These are phyloP conservation scores for Irpex lacteus DNA, from an alignment of 1,284 basidiomycete genomes.

Conservation along the genomic window DNA sequence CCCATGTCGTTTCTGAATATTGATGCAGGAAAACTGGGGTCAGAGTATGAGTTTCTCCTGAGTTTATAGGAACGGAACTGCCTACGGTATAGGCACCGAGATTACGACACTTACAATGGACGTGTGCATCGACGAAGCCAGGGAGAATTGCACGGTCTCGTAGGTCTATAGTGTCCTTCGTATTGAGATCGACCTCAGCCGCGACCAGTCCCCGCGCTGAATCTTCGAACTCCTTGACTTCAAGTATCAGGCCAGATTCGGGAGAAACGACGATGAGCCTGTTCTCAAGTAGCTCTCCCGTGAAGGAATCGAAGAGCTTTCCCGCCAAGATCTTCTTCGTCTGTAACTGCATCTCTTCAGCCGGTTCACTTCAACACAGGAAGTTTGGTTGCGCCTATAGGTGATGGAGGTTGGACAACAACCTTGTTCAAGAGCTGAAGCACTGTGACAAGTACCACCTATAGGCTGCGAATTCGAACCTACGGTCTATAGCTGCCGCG, in stretches of 20 bases:
- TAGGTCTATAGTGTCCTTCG: slow-evolving; percentile 40
- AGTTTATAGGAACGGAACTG: neutral
- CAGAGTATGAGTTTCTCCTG: neutral
- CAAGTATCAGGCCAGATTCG: slow-evolving; percentile 34
- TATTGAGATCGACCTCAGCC: slow-evolving; percentile 28
- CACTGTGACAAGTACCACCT: no score
- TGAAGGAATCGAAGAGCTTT: slow-evolving; percentile 40
- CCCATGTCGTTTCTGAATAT: slow-evolving; percentile 59
- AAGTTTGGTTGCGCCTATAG: neutral
- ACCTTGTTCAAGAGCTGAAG: neutral
- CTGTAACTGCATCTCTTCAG: neutral
- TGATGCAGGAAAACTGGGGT: slow-evolving; percentile 58
- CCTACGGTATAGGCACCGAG: neutral
- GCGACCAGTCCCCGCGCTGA: slow-evolving; percentile 34
- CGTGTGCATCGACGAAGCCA: slow-evolving; percentile 67
- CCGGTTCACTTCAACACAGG: neutral
- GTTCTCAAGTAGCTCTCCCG: slow-evolving; percentile 31
- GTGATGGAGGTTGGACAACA: neutral
- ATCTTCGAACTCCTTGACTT: slow-evolving; percentile 24
- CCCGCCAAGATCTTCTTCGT: slow-evolving; percentile 36
- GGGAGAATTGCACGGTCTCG: slow-evolving; percentile 52
- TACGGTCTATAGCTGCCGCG: no score
- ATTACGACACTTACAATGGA: slow-evolving; percentile 48
- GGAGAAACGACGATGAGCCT: slow-evolving; percentile 40
- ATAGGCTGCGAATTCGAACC: no score